phyloP scores from a whole-genome alignment of 495 filamentous ascomycete species.

The Neurospora sp. region DNA sequence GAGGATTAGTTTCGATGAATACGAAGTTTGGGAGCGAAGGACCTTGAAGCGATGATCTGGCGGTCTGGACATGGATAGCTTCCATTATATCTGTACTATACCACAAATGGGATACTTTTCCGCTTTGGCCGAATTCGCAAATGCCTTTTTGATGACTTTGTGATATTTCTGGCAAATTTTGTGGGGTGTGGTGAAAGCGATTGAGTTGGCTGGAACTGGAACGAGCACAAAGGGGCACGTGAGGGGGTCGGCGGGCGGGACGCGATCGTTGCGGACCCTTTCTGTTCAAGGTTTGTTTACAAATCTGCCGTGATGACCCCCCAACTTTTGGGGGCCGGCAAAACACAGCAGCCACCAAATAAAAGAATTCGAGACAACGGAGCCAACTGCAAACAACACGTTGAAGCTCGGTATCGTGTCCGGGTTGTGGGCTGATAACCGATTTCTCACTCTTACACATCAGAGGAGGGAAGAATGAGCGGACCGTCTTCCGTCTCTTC shows the following conservation, averaged over 20 bases:
- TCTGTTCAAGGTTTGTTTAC: background rate
- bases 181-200: background rate
- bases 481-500: too few relatives aligned
- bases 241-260: background rate
- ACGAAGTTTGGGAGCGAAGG: background rate
- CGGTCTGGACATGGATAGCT: background rate
- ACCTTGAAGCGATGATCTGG: background rate
- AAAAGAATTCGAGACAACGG: too few relatives aligned
- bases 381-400: too few relatives aligned
- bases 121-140: background rate
- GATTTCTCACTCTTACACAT: too few relatives aligned
- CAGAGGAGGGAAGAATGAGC: too few relatives aligned
- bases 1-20: background rate
- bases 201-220: background rate
- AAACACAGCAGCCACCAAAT: background rate
- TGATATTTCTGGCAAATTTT: background rate
- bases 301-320: background rate
- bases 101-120: background rate
- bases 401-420: too few relatives aligned
- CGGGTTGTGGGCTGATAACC: too few relatives aligned
- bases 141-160: background rate
- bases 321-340: background rate
- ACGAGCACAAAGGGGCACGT: background rate
- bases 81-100: background rate
- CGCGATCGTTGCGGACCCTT: background rate